Evolutionary conservation across 352 stramenopile species (phyloP).

Genomic region (Thraustotheca clavata): DNA sequence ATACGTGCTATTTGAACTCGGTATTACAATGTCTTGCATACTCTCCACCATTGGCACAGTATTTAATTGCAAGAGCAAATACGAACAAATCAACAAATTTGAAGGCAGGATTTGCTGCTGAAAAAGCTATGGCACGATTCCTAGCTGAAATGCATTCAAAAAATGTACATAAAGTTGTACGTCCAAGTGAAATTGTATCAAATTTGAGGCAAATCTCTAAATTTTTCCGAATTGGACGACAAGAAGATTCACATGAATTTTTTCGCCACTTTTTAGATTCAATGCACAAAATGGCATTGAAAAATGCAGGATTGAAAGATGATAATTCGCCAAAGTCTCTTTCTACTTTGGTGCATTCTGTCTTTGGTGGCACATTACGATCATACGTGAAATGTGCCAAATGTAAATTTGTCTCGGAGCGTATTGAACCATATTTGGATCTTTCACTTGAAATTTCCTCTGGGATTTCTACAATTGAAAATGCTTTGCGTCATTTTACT

Average conservation of each 20-base stretch:
- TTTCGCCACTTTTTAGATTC: slow-evolving; percentile 81
- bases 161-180: slow-evolving; percentile 35
- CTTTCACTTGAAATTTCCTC: slow-evolving; percentile 81
- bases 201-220: slow-evolving; percentile 81
- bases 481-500: slow-evolving; percentile 76
- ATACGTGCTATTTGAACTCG: slow-evolving; percentile 94
- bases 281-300: slow-evolving; percentile 73
- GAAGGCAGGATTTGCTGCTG: slow-evolving; percentile 40
- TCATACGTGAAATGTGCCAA: slow-evolving; percentile 80
- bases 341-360: slow-evolving; percentile 75
- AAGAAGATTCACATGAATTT: slow-evolving; percentile 91
- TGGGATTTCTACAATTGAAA: slow-evolving; percentile 59
- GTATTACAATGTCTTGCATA: slow-evolving; percentile 85
- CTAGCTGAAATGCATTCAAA: slow-evolving; percentile 48
- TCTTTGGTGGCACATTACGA: slow-evolving; percentile 80
- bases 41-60: slow-evolving; percentile 71
- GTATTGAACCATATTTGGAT: slow-evolving; percentile 81
- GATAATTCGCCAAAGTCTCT: slow-evolving; percentile 42
- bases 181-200: slow-evolving; percentile 74
- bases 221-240: slow-evolving; percentile 76
- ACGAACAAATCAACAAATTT: slow-evolving; percentile 26
- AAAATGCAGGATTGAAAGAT: slow-evolving; percentile 60
- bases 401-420: slow-evolving; percentile 70
- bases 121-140: slow-evolving; percentile 56
- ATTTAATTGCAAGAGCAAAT: slow-evolving; percentile 71